Conservation (phyloP, 306 rosid species). For the Casuarina equisetifolia region DNA sequence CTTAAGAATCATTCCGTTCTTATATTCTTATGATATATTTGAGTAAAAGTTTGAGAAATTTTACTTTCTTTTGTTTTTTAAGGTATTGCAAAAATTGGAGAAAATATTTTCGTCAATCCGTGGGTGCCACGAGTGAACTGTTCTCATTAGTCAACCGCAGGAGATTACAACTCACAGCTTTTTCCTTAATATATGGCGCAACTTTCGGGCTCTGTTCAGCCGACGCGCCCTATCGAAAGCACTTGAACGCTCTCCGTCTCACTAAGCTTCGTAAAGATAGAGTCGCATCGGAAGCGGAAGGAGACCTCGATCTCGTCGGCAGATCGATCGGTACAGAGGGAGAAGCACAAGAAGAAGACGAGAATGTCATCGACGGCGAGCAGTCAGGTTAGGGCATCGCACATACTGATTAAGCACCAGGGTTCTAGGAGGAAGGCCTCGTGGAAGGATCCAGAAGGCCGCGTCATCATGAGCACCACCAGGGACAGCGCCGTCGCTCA, state of each 20-base stretch:
- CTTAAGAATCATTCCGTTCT: too few species aligned
- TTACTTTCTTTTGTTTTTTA: too few species aligned
- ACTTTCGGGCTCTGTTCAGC: neutral
- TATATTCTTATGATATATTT: too few species aligned
- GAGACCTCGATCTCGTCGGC: constrained; percentile 50
- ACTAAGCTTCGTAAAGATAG: constrained; percentile 50
- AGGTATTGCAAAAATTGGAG: too few species aligned
- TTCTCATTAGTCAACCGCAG: too few species aligned
- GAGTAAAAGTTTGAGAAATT: too few species aligned
- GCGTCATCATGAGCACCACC: constrained; percentile 65
- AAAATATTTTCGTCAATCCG: too few species aligned
- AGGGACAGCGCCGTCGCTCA: constrained; percentile 72
- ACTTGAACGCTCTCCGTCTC: neutral
- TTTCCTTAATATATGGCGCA: neutral
- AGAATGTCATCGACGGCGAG: constrained; percentile 59
- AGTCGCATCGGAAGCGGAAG: constrained; percentile 82
- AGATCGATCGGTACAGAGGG: constrained; percentile 49
- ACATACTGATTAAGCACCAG: constrained; percentile 88
- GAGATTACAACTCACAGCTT: neutral
- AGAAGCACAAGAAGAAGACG: constrained; percentile 46
- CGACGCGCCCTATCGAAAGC: too few species aligned
- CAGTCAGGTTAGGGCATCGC: constrained; percentile 87
- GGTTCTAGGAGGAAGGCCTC: constrained; percentile 91
- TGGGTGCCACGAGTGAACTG: too few species aligned
- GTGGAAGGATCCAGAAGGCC: constrained; percentile 98